Base-by-base conservation (phyloP, 192 early-diverging fungal genomes). In the Mortierella alpina region DNA sequence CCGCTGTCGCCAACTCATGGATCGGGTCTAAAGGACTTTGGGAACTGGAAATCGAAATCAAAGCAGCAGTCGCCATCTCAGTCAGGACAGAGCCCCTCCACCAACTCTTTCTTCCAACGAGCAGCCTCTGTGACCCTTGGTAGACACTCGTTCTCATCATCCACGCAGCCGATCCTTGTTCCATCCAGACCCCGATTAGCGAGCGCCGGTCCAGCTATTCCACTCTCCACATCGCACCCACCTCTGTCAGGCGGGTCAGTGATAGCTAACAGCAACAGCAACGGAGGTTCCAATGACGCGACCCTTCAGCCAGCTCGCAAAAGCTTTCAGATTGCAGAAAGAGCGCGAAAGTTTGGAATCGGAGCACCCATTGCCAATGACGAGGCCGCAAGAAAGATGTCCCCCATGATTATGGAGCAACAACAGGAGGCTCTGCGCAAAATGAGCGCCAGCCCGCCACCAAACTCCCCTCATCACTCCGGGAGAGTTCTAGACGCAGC, bases 331-430 rank as follows among this genome's bases (percentile, higher is more conserved):
- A 72, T 78, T 41, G 85, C 84, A 47, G 85, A 84, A 41, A 57
- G 80, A 6, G 85, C 85, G 4, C 70, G 75, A 13, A 84, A 84
- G 39, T 66, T 65, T 55, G 85, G 85, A 15, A 86, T 86, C 49
- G 78, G 85, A 13, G 63, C 71, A 9, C 85, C 85, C 15, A 66
- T 85, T 22, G 75, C 75, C 45, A 86, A 86, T 40, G 68, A 79
- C 23, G 83, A 80, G 17, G 77, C 77, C 1, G 77, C 77, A 12
- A 61, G 77, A 47, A 67, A 72, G 45, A 80, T 80, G 77, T 80
- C 77, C 1, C 77, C 77, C 4, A 80, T 80, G 64, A 80, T 80
- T 31, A 72, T 72, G 31, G 77, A 80, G 20, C 77, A 80, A 20
- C 77, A 80, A 12, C 77, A 80, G 55, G 77, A 80, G 44, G 77